Evolutionary conservation across 176 grass and related monocot species (phyloP), one percentile per base, ranked within the genome.

Genomic region (Oryza meridionalis): DNA sequence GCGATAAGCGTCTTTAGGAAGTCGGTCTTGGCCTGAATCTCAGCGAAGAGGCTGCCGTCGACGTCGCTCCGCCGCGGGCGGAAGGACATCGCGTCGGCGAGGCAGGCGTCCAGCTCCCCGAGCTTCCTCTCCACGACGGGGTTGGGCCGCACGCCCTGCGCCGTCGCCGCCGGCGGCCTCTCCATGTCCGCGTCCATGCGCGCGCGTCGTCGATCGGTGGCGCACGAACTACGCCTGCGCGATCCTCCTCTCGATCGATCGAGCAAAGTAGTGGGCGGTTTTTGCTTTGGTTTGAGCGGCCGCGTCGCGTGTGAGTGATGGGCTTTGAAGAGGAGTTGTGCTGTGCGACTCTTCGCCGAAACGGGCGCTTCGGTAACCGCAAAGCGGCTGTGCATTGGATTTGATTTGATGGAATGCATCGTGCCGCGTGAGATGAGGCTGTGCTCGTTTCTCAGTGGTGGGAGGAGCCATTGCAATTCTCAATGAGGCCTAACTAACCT

Each of bases 1-100:
- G 42, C 75, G 38, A 90, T 77, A 49, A 90, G 84, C n/a, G 11
- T 19, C 80, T 61, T 35, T 22, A 90, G 84, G 80, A 86, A 90
- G 47, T 75, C 62, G 11, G 22, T 63, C 58, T 40, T 46, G 26
- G 17, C 11, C 49, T 31, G 27, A 67, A 90, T 86, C 9, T 68
- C 62, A 3, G 1, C 14, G 37, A 38, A 44, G 67, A 73, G 27
- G 2, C 38, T 75, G 33, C 1, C 55, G 19, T 59, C 87, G 6
- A 37, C 27, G 77, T 40, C 51, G 16, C 77, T 19, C 79, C 15
- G 2, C 35, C 61, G 84, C 19, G 38, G 47, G 68, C 45, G 16
- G 24, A 27, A 59, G 25, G 68, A 24, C 11, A 90, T 27, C 73
- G 79, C 74, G 37, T 16, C 8, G 21, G 33, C 49, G 84, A 83